Percentiles rank a stretch among this genome's conserved stretches.
Conservation (phyloP, 2,329 filamentous ascomycete species). For the Cytospora mali region DNA sequence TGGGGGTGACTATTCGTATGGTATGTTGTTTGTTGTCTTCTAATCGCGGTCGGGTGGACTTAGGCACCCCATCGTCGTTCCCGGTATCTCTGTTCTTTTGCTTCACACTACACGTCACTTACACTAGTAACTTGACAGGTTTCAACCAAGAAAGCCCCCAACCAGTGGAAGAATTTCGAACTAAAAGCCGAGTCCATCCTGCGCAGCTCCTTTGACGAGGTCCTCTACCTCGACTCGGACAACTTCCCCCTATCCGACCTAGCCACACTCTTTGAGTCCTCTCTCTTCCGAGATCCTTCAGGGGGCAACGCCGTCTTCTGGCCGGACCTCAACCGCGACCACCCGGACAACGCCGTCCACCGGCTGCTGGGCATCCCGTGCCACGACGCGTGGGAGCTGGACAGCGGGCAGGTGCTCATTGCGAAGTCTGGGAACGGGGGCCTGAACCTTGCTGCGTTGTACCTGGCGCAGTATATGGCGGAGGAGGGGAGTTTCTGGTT, state of each 20-base stretch:
- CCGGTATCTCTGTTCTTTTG: neutral
- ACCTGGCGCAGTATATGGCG: slow-evolving; percentile 24
- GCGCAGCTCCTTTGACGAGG: slow-evolving; percentile 27
- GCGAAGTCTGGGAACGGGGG: slow-evolving; percentile 26
- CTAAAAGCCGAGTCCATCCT: slow-evolving; percentile 27
- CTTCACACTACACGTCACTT: neutral
- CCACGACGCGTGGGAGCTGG: slow-evolving; percentile 27
- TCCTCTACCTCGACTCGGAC: slow-evolving; percentile 29
- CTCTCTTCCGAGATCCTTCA: slow-evolving; percentile 14
- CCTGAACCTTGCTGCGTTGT: slow-evolving; percentile 27
- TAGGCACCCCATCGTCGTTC: too few species aligned
- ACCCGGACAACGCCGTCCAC: slow-evolving; percentile 27
- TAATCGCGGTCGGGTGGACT: too few species aligned
- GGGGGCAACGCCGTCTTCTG: slow-evolving; percentile 25
- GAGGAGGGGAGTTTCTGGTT: slow-evolving; percentile 27
- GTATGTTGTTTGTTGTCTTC: neutral
- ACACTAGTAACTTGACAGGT: slow-evolving; percentile 12
- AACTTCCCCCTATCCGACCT: slow-evolving; percentile 25
- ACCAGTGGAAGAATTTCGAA: slow-evolving; percentile 28
- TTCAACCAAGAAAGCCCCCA: slow-evolving; percentile 22
- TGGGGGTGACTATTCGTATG: slow-evolving; percentile 20
- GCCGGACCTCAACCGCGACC: slow-evolving; percentile 27
- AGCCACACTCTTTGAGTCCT: slow-evolving; percentile 11
- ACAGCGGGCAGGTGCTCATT: slow-evolving; percentile 26
- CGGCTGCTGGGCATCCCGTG: slow-evolving; percentile 25